These are phyloP conservation scores for Lagenidium sp. DNA, from an alignment of 352 stramenopile species.

Conservation along the genomic window DNA sequence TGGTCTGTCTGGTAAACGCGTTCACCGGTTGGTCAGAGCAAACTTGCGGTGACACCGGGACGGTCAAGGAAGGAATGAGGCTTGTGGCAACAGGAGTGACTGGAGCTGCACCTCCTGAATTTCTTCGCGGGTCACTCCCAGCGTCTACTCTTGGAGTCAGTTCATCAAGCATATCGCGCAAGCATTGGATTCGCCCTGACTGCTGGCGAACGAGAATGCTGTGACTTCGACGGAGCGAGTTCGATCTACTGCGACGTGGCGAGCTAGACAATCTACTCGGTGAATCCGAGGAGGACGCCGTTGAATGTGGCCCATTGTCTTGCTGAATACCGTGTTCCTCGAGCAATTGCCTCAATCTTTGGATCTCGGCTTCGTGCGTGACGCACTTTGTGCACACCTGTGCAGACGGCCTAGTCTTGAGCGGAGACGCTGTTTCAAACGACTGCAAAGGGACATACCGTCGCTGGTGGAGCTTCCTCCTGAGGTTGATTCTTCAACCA, in stretches of 20 bases:
- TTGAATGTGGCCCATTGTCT: background rate
- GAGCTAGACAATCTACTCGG: background rate
- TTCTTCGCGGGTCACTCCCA: background rate
- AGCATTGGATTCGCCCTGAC: constrained; percentile 18
- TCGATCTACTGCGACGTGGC: background rate
- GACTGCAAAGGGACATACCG: too few relatives aligned
- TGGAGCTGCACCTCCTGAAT: too few relatives aligned
- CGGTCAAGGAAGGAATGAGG: too few relatives aligned
- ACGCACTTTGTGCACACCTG: constrained; percentile 11
- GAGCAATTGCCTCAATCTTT: constrained; percentile 3
- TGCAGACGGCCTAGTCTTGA: too few relatives aligned
- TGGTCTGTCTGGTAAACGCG: too few relatives aligned
- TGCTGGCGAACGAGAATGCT: constrained; percentile 18
- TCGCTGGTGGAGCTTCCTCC: too few relatives aligned
- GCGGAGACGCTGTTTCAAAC: too few relatives aligned
- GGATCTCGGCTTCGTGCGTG: constrained; percentile 12
- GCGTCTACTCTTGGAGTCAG: constrained; percentile 8
- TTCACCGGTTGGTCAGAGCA: too few relatives aligned
- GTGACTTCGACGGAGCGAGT: constrained; percentile 10
- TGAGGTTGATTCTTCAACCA: background rate
- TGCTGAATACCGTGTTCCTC: constrained; percentile 2
- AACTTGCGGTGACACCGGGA: too few relatives aligned
- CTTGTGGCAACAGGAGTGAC: too few relatives aligned
- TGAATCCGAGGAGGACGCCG: too few relatives aligned
- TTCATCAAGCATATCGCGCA: constrained; percentile 19